Conservation (phyloP, 2,329 filamentous ascomycete species). For the Zopfia rhizophila region DNA sequence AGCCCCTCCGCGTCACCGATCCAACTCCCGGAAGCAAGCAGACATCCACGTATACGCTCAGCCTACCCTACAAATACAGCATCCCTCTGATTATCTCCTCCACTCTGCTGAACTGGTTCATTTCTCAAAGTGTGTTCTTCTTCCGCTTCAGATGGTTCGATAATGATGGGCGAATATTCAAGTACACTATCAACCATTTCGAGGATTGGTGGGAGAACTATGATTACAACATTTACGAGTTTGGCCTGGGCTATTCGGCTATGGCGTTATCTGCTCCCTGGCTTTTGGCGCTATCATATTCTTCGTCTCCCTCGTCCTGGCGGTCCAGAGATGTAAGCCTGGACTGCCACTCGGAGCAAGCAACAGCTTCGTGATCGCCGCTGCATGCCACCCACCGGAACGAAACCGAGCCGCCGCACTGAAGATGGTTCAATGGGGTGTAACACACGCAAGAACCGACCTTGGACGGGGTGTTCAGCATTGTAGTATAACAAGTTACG, state of each 20-base stretch:
- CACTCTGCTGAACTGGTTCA: constrained; percentile 14
- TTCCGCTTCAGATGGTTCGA: constrained; percentile 7
- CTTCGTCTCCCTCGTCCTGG: constrained; percentile 5
- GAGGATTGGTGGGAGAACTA: too few species aligned
- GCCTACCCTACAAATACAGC: constrained; percentile 21
- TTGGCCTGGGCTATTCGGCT: constrained; percentile 13
- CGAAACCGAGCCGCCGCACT: constrained; percentile 14
- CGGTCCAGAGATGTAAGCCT: constrained; percentile 14
- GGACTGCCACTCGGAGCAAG: constrained; percentile 19
- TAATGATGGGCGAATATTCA: not conserved
- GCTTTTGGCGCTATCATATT: constrained; percentile 6
- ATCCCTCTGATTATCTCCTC: constrained; percentile 15
- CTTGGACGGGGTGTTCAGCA: constrained; percentile 2
- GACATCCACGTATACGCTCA: constrained; percentile 21
- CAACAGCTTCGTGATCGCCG: too few species aligned
- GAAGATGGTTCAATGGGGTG: constrained; percentile 13
- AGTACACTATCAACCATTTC: too few species aligned
- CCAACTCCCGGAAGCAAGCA: constrained; percentile 15
- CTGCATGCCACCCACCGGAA: constrained; percentile 15
- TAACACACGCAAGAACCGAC: not conserved
- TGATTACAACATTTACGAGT: too few species aligned
- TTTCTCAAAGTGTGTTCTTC: constrained; percentile 17
- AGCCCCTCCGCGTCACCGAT: constrained; percentile 19
- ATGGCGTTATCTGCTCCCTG: constrained; percentile 3
- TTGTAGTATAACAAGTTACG: constrained; percentile 16